Evolutionary conservation across 768 basidiomycete genomes (phyloP), one percentile per base, ranked within the genome.

Genomic region (Rhizopogon vesiculosus): DNA sequence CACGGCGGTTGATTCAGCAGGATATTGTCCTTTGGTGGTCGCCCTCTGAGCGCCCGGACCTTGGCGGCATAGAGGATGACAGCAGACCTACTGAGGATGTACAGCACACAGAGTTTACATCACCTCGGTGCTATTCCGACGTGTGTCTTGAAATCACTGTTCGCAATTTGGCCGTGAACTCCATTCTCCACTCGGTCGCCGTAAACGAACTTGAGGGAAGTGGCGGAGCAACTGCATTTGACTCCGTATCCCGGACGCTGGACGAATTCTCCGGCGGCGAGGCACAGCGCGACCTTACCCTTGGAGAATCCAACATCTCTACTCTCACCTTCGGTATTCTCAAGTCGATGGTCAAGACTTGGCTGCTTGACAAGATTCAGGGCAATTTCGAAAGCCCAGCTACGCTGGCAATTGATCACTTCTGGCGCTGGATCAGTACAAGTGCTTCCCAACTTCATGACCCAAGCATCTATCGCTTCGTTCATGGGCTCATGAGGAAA

Each of bases 21-120:
- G 97, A 98, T 64, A 85, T 91, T 64, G 77, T 98, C 3, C 76
- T 99, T 3, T 99, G 97, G 97, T 99, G 97, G 97, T 96, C 97
- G 8, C 80, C 88, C 2, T 83, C 87, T 3, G 85, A 91, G 31
- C 81, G 82, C 18, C 95, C 97, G 3, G 97, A 99, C 72, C 78
- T 98, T 0, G 97, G 97, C 35, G 97, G 97, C 3, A 81, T 87
- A 49, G 94, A 99, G 67, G 85, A 92, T 45, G 96, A 98, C 69
- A 81, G 80, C 52, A 79, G 87, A 45, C 82, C 85, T 1, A 73
- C 79, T 1, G 90, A 92, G 56, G 93, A 95, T 43, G 73, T 92
- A 25, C 84, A 85, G 12, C 87, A 85, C 56, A 91, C 93, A 0
- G 93, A 97, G 59, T 93, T 97, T 70, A 75, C 83, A 48, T 80